Evolutionary conservation across 2,329 filamentous ascomycete species (phyloP).

Genomic region (Ceratocystis ficicola): DNA sequence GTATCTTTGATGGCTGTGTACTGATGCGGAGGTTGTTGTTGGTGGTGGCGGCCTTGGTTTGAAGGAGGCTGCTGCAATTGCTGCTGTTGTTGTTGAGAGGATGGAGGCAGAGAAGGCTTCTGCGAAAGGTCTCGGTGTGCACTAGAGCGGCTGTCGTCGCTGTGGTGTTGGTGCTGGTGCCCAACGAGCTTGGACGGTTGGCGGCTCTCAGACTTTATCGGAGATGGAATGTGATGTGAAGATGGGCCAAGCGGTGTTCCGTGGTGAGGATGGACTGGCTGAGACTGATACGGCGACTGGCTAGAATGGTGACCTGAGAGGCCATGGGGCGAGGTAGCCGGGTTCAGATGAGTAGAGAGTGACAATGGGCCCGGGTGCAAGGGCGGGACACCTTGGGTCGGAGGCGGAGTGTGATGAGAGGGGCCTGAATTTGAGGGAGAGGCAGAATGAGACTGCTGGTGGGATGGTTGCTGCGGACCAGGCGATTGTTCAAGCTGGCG

Average conservation of each 20-base stretch:
- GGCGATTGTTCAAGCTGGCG: not conserved
- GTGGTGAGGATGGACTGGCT: conserved; percentile 27
- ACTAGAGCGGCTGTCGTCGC: conserved; percentile 9
- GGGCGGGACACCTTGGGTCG: not conserved
- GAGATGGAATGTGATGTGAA: conserved; percentile 5
- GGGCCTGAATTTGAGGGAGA: not conserved
- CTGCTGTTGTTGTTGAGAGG: conserved; percentile 31
- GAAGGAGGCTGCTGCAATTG: conserved; percentile 26
- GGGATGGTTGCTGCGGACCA: not conserved
- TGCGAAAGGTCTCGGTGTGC: conserved; percentile 24
- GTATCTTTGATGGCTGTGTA: conserved; percentile 24
- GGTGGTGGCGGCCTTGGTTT: not conserved
- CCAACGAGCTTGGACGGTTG: conserved; percentile 8
- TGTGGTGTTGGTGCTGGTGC: conserved; percentile 12
- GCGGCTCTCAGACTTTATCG: conserved; percentile 8
- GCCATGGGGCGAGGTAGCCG: not conserved
- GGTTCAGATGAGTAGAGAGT: conserved; percentile 18
- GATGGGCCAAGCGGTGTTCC: conserved; percentile 23
- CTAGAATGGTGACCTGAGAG: not conserved
- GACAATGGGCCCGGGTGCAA: not conserved
- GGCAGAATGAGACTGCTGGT: not conserved
- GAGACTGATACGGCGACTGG: conserved; percentile 24
- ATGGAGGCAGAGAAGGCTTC: conserved; percentile 28
- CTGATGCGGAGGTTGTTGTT: conserved; percentile 21
- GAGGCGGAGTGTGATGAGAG: conserved; percentile 1